Conservation (phyloP, 768 basidiomycete species). For the Sarcomyxa edulis region DNA sequence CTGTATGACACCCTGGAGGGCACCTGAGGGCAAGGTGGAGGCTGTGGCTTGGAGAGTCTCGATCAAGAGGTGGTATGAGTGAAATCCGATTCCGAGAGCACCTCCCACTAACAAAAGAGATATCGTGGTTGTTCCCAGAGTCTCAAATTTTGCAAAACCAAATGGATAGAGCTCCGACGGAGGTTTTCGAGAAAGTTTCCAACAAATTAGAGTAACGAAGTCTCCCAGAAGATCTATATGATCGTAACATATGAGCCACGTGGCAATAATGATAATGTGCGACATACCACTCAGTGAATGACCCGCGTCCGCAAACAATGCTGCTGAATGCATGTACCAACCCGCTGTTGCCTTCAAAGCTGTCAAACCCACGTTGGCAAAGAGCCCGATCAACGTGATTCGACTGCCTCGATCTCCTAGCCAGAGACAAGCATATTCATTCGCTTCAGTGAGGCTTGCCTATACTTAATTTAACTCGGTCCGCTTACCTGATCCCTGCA, state of each 20-base stretch:
- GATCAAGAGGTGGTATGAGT: conserved; percentile 82
- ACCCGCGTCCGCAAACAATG: conserved; percentile 89
- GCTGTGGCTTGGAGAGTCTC: conserved; percentile 66
- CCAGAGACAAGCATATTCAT: not conserved
- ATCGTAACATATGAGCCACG: conserved; percentile 9
- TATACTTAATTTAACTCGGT: not conserved
- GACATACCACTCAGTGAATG: conserved; percentile 81
- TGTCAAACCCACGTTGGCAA: conserved; percentile 79
- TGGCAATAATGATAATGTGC: conserved; percentile 1
- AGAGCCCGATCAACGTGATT: conserved; percentile 82
- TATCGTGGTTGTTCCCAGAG: conserved; percentile 87
- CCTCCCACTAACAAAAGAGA: conserved; percentile 84
- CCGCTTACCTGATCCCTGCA: conserved; percentile 60
- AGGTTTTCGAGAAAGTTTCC: conserved; percentile 79
- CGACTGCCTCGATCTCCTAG: conserved; percentile 76
- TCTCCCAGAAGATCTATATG: conserved; percentile 76
- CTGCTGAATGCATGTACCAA: conserved; percentile 85
- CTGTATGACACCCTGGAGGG: conserved; percentile 57
- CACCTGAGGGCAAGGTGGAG: conserved; percentile 58
- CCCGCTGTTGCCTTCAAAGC: conserved; percentile 83
- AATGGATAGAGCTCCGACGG: conserved; percentile 80
- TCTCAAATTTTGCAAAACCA: conserved; percentile 93
- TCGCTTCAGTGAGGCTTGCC: not conserved
- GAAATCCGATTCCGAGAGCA: conserved; percentile 81
- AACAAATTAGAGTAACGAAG: conserved; percentile 86